Percentiles rank a stretch among this genome's conserved stretches.
These are phyloP conservation scores for Tetracladium marchalianum DNA, from an alignment of 495 filamentous ascomycete genomes.

Conservation along the genomic window DNA sequence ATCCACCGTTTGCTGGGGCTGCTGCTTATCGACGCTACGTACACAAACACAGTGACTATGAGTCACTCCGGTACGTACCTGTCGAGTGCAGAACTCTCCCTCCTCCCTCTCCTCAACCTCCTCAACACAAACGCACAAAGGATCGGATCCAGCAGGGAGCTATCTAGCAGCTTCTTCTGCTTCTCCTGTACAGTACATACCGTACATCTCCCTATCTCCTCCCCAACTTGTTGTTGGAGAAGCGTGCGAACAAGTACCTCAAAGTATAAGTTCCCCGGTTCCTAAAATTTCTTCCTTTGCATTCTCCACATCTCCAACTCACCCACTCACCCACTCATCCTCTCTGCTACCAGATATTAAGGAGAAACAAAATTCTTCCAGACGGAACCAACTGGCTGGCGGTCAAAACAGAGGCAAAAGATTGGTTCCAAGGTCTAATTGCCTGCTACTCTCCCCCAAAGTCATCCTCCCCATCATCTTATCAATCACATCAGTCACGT, in stretches of 20 bases:
- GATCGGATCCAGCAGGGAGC: not conserved
- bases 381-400: not conserved
- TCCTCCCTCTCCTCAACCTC: too few species aligned
- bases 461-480: constrained; percentile 1
- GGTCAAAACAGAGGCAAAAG: not conserved
- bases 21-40: too few species aligned
- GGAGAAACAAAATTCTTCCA: not conserved
- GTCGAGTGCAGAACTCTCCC: too few species aligned
- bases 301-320: not conserved
- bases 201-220: not conserved
- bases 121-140: too few species aligned
- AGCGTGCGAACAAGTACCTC: not conserved
- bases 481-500: constrained; percentile 1
- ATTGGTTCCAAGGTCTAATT: not conserved
- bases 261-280: constrained; percentile 19
- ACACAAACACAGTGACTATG: too few species aligned
- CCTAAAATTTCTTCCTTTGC: constrained; percentile 11
- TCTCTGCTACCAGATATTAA: not conserved
- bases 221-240: not conserved
- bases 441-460: not conserved
- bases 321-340: not conserved
- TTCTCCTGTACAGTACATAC: not conserved
- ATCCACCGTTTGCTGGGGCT: too few species aligned
- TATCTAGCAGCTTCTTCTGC: not conserved
- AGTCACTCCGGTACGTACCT: too few species aligned